phyloP scores from a whole-genome alignment of 1,284 basidiomycete genomes.

The Naganishia sp. region DNA sequence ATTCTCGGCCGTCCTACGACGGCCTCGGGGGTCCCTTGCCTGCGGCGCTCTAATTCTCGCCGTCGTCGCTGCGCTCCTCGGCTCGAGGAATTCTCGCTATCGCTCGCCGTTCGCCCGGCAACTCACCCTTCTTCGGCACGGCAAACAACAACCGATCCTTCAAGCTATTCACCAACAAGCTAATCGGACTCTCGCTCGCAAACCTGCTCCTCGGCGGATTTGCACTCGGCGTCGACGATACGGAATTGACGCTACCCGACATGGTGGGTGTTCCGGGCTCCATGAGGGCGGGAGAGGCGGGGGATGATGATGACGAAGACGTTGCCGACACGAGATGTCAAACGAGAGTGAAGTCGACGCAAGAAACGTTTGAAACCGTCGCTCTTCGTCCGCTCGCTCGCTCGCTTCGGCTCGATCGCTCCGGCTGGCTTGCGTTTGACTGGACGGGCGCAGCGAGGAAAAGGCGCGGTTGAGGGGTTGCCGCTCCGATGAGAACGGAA shows the following conservation, averaged over 20 bases:
- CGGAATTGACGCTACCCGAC: slow-evolving; percentile 25
- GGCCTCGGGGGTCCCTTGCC: not conserved
- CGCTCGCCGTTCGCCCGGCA: too few relatives aligned
- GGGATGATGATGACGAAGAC: not conserved
- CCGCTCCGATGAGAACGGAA: not conserved
- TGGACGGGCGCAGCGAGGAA: slow-evolving; percentile 1
- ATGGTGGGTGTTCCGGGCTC: slow-evolving; percentile 20
- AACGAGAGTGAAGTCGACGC: too few relatives aligned
- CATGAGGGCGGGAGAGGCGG: not conserved
- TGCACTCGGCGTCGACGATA: slow-evolving; percentile 28
- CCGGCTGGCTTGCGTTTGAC: not conserved
- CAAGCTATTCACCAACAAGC: slow-evolving; percentile 60
- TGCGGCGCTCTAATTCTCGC: not conserved
- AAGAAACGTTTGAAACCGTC: too few relatives aligned
- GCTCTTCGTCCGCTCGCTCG: too few relatives aligned
- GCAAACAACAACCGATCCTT: slow-evolving; percentile 83
- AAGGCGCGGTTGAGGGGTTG: not conserved
- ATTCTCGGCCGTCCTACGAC: too few relatives aligned
- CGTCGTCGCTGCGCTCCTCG: not conserved
- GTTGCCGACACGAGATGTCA: not conserved
- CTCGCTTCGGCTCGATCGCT: slow-evolving; percentile 1
- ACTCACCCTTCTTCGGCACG: slow-evolving; percentile 91
- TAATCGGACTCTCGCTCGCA: slow-evolving; percentile 53
- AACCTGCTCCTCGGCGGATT: slow-evolving; percentile 43
- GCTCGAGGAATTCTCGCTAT: too few relatives aligned